Conservation (phyloP, 805 yeast genomes). For the Monosporozyma aerobia region DNA sequence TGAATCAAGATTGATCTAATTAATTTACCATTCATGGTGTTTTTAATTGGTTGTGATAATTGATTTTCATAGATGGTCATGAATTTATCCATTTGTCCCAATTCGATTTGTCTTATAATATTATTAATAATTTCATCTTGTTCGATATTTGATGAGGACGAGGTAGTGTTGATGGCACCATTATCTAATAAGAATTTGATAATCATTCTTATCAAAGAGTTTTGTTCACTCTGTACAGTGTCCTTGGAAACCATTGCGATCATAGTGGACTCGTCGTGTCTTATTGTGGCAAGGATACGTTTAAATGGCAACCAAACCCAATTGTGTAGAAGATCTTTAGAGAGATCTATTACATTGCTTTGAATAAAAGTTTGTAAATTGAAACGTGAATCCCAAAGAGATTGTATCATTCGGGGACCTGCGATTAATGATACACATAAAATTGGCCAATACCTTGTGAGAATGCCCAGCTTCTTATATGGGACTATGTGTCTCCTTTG, state of each 20-base stretch:
- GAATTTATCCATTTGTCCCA: conserved; percentile 73
- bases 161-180: not conserved
- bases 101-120: conserved; percentile 35
- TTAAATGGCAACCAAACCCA: conserved; percentile 76
- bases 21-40: conserved; percentile 56
- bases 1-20: conserved; percentile 76
- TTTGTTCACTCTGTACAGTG: conserved; percentile 67
- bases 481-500: not conserved
- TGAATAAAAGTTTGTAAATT: conserved; percentile 48
- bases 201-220: conserved; percentile 82
- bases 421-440: conserved; percentile 34
- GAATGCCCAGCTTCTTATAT: conserved; percentile 31
- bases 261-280: conserved; percentile 68
- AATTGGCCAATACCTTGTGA: conserved; percentile 61
- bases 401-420: conserved; percentile 43
- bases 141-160: not conserved
- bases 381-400: conserved; percentile 42
- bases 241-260: conserved; percentile 73
- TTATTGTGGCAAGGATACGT: conserved; percentile 67
- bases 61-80: conserved; percentile 76
- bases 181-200: conserved; percentile 37
- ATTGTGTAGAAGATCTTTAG: conserved; percentile 57
- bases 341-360: conserved; percentile 53
- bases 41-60: conserved; percentile 57
- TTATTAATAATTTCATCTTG: conserved; percentile 1